Evolutionary conservation across 495 filamentous ascomycete species (phyloP), one percentile per base, ranked within the genome.

Genomic region (Monascus purpureus): DNA sequence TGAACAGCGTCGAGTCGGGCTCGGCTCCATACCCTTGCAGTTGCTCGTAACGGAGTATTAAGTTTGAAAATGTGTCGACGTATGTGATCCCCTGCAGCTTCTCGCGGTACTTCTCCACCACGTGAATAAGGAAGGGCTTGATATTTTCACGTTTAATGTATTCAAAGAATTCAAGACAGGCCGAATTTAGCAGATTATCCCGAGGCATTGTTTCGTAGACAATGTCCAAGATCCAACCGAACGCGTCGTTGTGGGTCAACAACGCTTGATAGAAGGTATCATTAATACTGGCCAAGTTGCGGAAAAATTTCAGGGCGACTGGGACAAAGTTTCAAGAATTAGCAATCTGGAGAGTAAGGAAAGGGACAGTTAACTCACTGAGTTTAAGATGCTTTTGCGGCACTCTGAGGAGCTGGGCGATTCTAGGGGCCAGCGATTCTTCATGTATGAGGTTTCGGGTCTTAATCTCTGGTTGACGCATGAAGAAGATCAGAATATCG

Each of bases 281-380:
- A 46, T 88, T 75, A 13, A 96, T 63, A 24, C 77, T 73, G 28
- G 95, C 73, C 37, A 88, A 72, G 13, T 78, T 80, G 18, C 90
- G 84, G 61, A 96, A 92, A 59, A 93, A 95, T 61, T 93, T 92
- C 36, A 97, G 65, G 9, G 87, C 86, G 46, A 79, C 84, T 92
- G 35, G 2, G 37, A 28, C 11, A 22, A 9, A 38, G 15, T n/a
- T n/a, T n/a, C n/a, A n/a, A 26, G 15, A 9, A 31, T 53, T 38
- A 48, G 42, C 4, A 13, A 25, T 17, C 2, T 29, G 3, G 26
- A 27, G n/a, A 28, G 6, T 20, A 6, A 28, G 15, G 7, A 2
- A 7, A 13, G 8, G 17, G 12, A 22, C 25, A 17, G 17, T 11
- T n/a, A 29, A 63, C 80, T 58, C 59, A 90, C 83, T 77, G 4